Conservation (phyloP, 768 basidiomycete genomes). For the Galerina sulciceps region DNA sequence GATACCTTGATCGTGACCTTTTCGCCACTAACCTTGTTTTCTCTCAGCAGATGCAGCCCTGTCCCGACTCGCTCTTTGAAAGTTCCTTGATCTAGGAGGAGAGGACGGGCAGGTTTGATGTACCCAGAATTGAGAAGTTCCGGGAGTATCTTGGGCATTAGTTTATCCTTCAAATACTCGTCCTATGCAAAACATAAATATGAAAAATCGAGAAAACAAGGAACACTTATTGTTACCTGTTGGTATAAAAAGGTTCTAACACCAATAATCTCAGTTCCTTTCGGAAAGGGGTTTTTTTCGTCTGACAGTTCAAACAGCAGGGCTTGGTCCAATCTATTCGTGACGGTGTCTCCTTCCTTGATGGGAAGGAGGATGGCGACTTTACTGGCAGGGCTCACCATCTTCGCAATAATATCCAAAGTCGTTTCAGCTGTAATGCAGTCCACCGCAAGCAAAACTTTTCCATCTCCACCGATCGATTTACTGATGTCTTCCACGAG, state of each 20-base stretch:
- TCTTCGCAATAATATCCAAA: slow-evolving; percentile 37
- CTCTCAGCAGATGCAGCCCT: slow-evolving; percentile 49
- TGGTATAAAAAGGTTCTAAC: slow-evolving; percentile 47
- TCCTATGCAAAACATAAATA: slow-evolving; percentile 32
- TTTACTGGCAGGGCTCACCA: slow-evolving; percentile 40
- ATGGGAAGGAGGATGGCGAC: slow-evolving; percentile 50
- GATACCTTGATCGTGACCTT: slow-evolving; percentile 43
- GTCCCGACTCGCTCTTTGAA: slow-evolving; percentile 43
- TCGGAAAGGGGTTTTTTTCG: slow-evolving; percentile 40
- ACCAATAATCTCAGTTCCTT: slow-evolving; percentile 36
- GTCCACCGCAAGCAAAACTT: slow-evolving; percentile 39
- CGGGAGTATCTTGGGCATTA: slow-evolving; percentile 52
- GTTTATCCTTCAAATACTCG: slow-evolving; percentile 40
- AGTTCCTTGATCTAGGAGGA: slow-evolving; percentile 44
- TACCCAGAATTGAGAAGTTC: slow-evolving; percentile 38
- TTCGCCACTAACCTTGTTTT: slow-evolving; percentile 53
- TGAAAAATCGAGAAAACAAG: neutral
- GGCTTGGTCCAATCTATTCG: slow-evolving; percentile 28
- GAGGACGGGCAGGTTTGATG: slow-evolving; percentile 45
- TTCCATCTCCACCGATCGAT: slow-evolving; percentile 36
- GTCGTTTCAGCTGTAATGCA: slow-evolving; percentile 41
- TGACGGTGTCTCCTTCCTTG: slow-evolving; percentile 46
- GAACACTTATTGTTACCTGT: slow-evolving; percentile 30
- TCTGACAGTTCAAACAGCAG: slow-evolving; percentile 37
- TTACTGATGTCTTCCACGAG: slow-evolving; percentile 37